A percentile compares a stretch with the other conserved stretches of the same genome.
These are phyloP conservation scores for Fusarium annulatum DNA, from an alignment of 2,329 filamentous ascomycete genomes.

Conservation along the genomic window DNA sequence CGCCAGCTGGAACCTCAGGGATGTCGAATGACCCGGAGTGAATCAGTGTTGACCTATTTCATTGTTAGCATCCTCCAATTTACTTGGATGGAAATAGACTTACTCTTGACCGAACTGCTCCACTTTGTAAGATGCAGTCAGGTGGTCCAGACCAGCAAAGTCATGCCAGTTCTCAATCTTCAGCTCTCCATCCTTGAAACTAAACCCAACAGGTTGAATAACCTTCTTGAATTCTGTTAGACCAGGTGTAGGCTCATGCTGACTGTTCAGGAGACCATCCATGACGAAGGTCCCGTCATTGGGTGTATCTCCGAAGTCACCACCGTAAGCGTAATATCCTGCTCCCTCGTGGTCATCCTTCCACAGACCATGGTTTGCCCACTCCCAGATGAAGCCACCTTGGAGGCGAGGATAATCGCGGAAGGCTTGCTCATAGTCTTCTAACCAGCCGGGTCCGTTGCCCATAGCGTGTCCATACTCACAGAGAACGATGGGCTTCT, in stretches of 20 bases:
- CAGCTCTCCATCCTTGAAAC: conserved; percentile 51
- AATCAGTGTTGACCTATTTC: conserved; percentile 36
- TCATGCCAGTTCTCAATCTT: conserved; percentile 62
- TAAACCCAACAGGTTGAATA: conserved; percentile 64
- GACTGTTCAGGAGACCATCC: conserved; percentile 66
- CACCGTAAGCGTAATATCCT: conserved; percentile 69
- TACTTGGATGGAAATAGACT: conserved; percentile 21
- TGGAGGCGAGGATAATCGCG: conserved; percentile 69
- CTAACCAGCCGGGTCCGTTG: conserved; percentile 76
- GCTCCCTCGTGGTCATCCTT: conserved; percentile 57
- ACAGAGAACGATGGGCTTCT: conserved; percentile 69
- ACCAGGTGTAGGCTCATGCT: conserved; percentile 67
- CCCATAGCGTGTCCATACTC: conserved; percentile 76
- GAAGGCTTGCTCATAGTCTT: conserved; percentile 75
- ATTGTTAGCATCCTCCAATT: background rate
- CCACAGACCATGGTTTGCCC: conserved; percentile 70
- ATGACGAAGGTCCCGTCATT: conserved; percentile 72
- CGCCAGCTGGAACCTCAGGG: conserved; percentile 54
- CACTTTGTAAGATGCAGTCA: conserved; percentile 57
- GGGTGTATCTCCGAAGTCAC: conserved; percentile 70
- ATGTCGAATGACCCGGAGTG: conserved; percentile 53
- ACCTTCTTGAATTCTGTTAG: conserved; percentile 68
- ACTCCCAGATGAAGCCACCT: conserved; percentile 76
- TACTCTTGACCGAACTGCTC: conserved; percentile 56
- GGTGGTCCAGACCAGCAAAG: conserved; percentile 57